Evolutionary conservation across 371 early-diverging fungal species (phyloP).

Genomic region (Mortierella sp.): DNA sequence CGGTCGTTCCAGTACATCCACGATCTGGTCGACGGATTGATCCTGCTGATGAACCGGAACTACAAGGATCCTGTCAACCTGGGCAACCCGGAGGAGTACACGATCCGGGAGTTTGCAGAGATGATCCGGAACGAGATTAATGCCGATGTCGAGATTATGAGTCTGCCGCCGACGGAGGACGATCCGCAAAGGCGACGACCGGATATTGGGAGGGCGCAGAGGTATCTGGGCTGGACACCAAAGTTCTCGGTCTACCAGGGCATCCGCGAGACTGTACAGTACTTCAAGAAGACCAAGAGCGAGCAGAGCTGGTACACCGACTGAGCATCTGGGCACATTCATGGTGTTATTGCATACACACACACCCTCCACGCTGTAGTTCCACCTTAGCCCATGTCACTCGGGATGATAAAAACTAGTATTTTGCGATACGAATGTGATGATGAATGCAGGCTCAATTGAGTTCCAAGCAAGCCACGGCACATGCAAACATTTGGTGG

Average conservation of each 20-base stretch:
- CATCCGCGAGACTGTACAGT: conserved; percentile 88
- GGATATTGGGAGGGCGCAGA: conserved; percentile 81
- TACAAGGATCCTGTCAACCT: conserved; percentile 85
- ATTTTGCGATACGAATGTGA: too few species aligned
- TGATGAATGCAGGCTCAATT: too few species aligned
- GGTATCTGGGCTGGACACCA: conserved; percentile 82
- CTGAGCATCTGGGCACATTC: neutral
- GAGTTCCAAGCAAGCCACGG: too few species aligned
- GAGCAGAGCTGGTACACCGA: conserved; percentile 35
- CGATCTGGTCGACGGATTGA: conserved; percentile 89
- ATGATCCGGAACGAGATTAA: conserved; percentile 80
- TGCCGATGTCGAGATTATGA: conserved; percentile 71
- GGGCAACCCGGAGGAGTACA: conserved; percentile 92
- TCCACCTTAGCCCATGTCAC: neutral
- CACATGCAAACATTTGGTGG: too few species aligned
- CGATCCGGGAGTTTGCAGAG: conserved; percentile 85
- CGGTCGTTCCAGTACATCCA: conserved; percentile 92
- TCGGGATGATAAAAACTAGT: too few species aligned
- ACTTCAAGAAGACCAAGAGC: conserved; percentile 65
- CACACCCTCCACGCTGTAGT: neutral
- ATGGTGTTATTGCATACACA: neutral
- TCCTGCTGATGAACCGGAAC: conserved; percentile 82
- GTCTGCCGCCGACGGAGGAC: conserved; percentile 79
- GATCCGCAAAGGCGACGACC: conserved; percentile 89
- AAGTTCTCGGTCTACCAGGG: conserved; percentile 83